A percentile compares a stretch with the other conserved stretches of the same genome.
Conservation (phyloP, 2,329 filamentous ascomycete species). For the Scopulariopsis brevicaulis region DNA sequence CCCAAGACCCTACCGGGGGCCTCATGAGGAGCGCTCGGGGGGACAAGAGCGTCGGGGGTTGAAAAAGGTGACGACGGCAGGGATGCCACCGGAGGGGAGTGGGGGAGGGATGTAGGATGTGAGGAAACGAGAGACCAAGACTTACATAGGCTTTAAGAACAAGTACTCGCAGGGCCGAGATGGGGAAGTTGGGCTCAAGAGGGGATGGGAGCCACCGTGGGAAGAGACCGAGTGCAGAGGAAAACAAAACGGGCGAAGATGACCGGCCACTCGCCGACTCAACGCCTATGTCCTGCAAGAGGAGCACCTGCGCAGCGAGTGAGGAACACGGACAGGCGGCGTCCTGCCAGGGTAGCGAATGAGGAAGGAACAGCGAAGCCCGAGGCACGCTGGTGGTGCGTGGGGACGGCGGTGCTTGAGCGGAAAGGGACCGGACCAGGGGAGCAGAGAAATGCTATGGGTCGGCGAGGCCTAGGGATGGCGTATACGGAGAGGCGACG, state of each 20-base stretch:
- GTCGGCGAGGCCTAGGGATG: background rate
- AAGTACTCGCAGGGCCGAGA: constrained; percentile 1
- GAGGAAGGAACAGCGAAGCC: constrained; percentile 2
- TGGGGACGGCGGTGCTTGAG: background rate
- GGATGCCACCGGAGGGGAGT: constrained; percentile 4
- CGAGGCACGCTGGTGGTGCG: background rate
- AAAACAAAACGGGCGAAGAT: background rate
- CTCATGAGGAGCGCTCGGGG: constrained; percentile 16
- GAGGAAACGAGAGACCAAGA: constrained; percentile 8
- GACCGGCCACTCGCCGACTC: constrained; percentile 1
- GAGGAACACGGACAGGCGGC: background rate
- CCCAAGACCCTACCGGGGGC: constrained; percentile 21
- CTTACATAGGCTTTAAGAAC: background rate
- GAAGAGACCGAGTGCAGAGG: background rate
- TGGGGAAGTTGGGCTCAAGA: constrained; percentile 1
- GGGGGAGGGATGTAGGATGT: constrained; percentile 8
- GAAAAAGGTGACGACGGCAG: constrained; percentile 9
- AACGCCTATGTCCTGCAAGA: constrained; percentile 3
- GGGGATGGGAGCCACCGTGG: background rate
- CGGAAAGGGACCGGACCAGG: background rate
- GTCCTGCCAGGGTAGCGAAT: background rate
- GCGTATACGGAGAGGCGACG: background rate
- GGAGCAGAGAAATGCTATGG: background rate
- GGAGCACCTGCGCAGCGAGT: background rate
- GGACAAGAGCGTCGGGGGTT: constrained; percentile 7